Evolutionary conservation across 2,329 filamentous ascomycete genomes (phyloP).

Genomic region (Blumeriella jaapii): DNA sequence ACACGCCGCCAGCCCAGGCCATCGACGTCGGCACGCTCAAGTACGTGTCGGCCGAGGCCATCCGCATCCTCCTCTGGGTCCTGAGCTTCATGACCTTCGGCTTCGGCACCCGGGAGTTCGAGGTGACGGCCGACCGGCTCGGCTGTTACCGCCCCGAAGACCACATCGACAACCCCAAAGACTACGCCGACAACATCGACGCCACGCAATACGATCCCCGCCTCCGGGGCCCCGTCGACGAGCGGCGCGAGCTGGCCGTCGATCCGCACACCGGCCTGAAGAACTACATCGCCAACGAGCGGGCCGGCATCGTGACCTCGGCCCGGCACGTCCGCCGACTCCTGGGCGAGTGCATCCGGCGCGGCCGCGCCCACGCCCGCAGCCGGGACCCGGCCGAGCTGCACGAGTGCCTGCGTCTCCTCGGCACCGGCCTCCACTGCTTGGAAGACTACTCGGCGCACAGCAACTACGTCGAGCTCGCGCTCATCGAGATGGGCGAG

Average conservation of each 20-base stretch:
- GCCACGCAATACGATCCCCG: constrained; percentile 71
- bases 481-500: constrained; percentile 78
- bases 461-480: constrained; percentile 85
- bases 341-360: constrained; percentile 62
- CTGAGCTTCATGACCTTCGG: constrained; percentile 85
- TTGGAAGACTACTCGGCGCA: constrained; percentile 88
- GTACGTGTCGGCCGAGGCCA: constrained; percentile 79
- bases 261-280: constrained; percentile 71
- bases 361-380: constrained; percentile 62
- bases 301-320: constrained; percentile 67
- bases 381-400: constrained; percentile 63
- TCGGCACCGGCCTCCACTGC: constrained; percentile 84
- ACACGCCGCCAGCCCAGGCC: constrained; percentile 47
- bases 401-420: constrained; percentile 72
- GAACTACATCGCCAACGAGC: constrained; percentile 88
- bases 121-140: constrained; percentile 67
- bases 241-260: constrained; percentile 64
- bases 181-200: constrained; percentile 82
- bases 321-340: constrained; percentile 65
- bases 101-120: constrained; percentile 73
- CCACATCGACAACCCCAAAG: constrained; percentile 69
- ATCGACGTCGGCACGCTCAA: constrained; percentile 91
- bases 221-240: constrained; percentile 73
- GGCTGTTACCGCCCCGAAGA: constrained; percentile 46
- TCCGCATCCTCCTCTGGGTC: constrained; percentile 79